Evolutionary conservation across 2,329 filamentous ascomycete genomes (phyloP), one percentile per base, ranked within the genome.

Genomic region (Onygena corvina): DNA sequence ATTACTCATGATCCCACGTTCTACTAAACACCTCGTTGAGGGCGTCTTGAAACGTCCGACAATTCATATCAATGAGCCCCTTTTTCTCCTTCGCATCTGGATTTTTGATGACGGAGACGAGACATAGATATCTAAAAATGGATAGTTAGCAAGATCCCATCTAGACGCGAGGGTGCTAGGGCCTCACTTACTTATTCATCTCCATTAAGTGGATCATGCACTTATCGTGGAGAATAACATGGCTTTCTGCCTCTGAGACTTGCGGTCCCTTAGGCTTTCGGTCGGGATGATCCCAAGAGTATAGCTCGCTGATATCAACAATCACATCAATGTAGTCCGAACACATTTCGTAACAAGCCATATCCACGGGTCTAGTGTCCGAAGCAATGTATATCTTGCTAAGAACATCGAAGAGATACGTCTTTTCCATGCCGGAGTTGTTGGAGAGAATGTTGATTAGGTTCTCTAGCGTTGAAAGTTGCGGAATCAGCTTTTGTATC

Each of bases 311-410:
- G 48, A 96, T 84, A 64, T 98, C 92, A 51, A 96, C 90, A 54
- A 98, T 94, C 53, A 96, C 88, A 65, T 98, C 92, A 58, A 98
- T 95, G 64, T 94, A 96, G 64, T 98, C 92, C 46, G 87, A 94
- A 70, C 92, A 98, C 61, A 96, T 94, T 70, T 96, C 92, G 66
- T 98, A 98, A 64, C 86, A 90, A 35, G 86, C 84, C 76, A 95
- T 92, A 61, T 96, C 90, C 27, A 90, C 86, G 0, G 90, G 90
- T 33, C 86, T 84, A 25, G 84, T 92, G 65, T 98, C 92, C 3
- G 90, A 95, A 0, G 92, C 92, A 58, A 98, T 94, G 70, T 98
- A 98, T 54, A 98, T 94, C 71, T 98, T 98, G 69, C 86, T 94
- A 58, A 94, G 78, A 6, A 96, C 89, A 63, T 98, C 93, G 63